Evolutionary conservation across 805 yeast species (phyloP).

Genomic region (Tetrapisispora iriomotensis): DNA sequence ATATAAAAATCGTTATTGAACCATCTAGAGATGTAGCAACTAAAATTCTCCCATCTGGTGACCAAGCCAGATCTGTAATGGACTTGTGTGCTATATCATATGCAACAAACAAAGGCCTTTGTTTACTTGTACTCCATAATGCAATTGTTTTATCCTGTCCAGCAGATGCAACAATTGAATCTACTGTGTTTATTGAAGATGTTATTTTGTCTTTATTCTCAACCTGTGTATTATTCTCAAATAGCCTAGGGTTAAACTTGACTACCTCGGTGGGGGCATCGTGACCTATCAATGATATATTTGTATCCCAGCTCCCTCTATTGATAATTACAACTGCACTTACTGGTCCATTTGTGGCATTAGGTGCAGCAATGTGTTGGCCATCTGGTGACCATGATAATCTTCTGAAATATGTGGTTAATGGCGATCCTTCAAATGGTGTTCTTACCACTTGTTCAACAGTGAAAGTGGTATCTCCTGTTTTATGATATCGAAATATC

Average conservation of each 20-base stretch:
- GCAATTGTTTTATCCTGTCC: constrained; percentile 90
- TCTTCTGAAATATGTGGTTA: constrained; percentile 82
- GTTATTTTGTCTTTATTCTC: neutral
- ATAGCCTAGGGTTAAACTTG: constrained; percentile 61
- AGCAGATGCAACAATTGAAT: constrained; percentile 84
- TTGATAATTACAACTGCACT: constrained; percentile 63
- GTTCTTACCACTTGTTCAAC: constrained; percentile 74
- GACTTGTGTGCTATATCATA: constrained; percentile 66
- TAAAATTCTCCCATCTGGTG: constrained; percentile 66
- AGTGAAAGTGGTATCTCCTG: constrained; percentile 67
- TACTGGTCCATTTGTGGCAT: constrained; percentile 77
- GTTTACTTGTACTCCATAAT: constrained; percentile 71
- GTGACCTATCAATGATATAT: constrained; percentile 68
- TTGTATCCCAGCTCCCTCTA: constrained; percentile 73
- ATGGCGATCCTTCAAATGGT: constrained; percentile 83
- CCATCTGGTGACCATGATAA: constrained; percentile 91
- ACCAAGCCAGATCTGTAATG: constrained; percentile 85
- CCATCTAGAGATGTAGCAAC: constrained; percentile 82
- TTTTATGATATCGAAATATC: constrained; percentile 74
- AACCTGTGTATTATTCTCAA: constrained; percentile 24
- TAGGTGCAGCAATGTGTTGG: constrained; percentile 75
- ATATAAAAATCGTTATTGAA: constrained; percentile 54
- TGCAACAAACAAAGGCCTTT: constrained; percentile 73
- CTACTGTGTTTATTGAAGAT: constrained; percentile 21
- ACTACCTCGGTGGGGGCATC: constrained; percentile 81